Evolutionary conservation across 805 yeast species (phyloP), one percentile per base, ranked within the genome.

Genomic region (Pichia occidentalis): DNA sequence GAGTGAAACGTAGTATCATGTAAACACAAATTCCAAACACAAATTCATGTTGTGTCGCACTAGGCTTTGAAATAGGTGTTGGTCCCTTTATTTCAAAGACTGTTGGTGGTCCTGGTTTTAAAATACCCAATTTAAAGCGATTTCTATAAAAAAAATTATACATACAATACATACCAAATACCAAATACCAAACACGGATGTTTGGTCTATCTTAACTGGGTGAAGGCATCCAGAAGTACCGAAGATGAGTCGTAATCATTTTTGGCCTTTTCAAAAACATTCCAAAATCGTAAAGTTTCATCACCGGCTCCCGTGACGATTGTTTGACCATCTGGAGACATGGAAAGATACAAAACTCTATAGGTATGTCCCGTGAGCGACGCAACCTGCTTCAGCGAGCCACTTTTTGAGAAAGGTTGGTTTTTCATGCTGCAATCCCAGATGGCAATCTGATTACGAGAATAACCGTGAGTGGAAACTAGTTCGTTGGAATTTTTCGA

Each of bases 291-390:
- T 40, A 92, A 64, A 0, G 98, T 92, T 59, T 92, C 98, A 61
- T 92, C 98, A 4, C 97, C 98, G 1, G 98, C 97, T 2, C 98
- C 98, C 0, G 98, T 88, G 3, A 90, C 98, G 11, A 92, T 82
- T 0, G 97, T 87, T 45, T 85, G 87, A 1, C 98, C 98, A 61
- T 92, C 97, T 0, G 97, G 95, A 14, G 95, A 83, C 63, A 90
- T 68, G 4, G 95, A 76, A 49, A 92, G 66, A 57, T 92, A 92
- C 34, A 92, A 65, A 10, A 92, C 97, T 45, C 98, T 70, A 54
- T 82, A 85, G 1, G 95, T 85, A 56, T 92, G 98, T 0, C 97
- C 98, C 11, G 95, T 85, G 38, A 92, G 71, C 17, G 88, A 85
- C 0, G 96, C 96, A 24, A 92, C 77, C 50, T 90, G 97, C 49